Conservation (phyloP, 2,329 filamentous ascomycete species). For the Fusarium decemcellulare region DNA sequence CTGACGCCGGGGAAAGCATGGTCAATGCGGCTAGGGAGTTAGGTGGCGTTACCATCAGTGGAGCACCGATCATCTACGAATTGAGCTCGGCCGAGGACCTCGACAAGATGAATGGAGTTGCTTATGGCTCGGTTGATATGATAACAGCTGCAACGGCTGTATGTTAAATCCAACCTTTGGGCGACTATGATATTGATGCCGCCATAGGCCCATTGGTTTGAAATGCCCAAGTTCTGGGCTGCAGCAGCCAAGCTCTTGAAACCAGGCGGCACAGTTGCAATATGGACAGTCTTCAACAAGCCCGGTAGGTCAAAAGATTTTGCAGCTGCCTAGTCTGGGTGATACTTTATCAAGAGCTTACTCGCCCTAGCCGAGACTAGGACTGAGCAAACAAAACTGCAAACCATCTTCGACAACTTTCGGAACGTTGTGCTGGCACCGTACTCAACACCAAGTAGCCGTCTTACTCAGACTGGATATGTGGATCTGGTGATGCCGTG, state of each 20-base stretch:
- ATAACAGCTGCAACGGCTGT: constrained; percentile 18
- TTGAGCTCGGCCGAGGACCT: neutral
- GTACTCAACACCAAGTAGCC: neutral
- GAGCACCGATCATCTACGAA: neutral
- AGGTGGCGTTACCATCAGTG: neutral
- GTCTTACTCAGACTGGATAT: constrained; percentile 2
- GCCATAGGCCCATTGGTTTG: constrained; percentile 12
- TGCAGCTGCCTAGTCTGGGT: fast-evolving
- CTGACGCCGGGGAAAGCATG: constrained; percentile 14
- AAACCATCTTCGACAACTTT: neutral
- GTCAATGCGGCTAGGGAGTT: neutral
- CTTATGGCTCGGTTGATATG: constrained; percentile 4
- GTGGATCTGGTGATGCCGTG: constrained; percentile 13
- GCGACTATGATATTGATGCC: fast-evolving
- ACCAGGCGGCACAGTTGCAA: constrained; percentile 5
- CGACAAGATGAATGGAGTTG: neutral
- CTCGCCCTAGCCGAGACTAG: too few relatives aligned
- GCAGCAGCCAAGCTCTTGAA: constrained; percentile 15
- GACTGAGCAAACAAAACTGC: neutral
- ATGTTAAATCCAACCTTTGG: neutral
- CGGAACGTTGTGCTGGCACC: neutral
- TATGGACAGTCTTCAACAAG: constrained; percentile 13
- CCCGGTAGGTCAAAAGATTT: neutral
- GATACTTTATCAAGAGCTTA: too few relatives aligned
- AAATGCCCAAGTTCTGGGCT: constrained; percentile 17